Evolutionary conservation across 768 basidiomycete species (phyloP).

Genomic region (Gloeopeniophorella convolvens): DNA sequence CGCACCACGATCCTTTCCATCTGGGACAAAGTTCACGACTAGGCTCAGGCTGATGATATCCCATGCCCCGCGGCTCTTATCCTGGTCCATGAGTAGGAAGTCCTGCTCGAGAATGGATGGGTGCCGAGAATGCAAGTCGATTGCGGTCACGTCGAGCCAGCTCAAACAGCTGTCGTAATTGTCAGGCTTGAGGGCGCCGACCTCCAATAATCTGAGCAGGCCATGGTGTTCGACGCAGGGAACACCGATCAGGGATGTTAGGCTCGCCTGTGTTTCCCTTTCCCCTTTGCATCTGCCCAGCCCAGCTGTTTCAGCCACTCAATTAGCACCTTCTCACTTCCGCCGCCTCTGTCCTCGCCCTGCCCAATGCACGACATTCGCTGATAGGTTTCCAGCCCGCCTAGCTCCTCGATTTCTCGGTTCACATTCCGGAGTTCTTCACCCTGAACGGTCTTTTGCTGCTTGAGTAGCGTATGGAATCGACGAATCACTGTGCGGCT

Average conservation of each 20-base stretch:
- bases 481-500: constrained; percentile 70
- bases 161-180: constrained; percentile 61
- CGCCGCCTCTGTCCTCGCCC: constrained; percentile 75
- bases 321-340: constrained; percentile 76
- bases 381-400: constrained; percentile 78
- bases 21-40: constrained; percentile 85
- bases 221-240: neutral
- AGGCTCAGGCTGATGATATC: constrained; percentile 80
- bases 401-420: constrained; percentile 56
- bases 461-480: constrained; percentile 78
- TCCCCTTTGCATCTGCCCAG: constrained; percentile 19
- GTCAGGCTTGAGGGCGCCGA: constrained; percentile 80
- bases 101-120: constrained; percentile 81
- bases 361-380: constrained; percentile 80
- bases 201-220: constrained; percentile 67
- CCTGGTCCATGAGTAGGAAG: constrained; percentile 58
- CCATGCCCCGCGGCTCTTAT: constrained; percentile 52
- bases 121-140: constrained; percentile 82
- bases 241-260: neutral
- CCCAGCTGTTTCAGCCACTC: constrained; percentile 61
- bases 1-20: constrained; percentile 67
- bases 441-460: constrained; percentile 46
- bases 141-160: constrained; percentile 72
- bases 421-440: constrained; percentile 47
- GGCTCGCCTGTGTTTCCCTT: constrained; percentile 10